Base-by-base conservation (phyloP, 495 filamentous ascomycete genomes). In the Tuber borchii region DNA sequence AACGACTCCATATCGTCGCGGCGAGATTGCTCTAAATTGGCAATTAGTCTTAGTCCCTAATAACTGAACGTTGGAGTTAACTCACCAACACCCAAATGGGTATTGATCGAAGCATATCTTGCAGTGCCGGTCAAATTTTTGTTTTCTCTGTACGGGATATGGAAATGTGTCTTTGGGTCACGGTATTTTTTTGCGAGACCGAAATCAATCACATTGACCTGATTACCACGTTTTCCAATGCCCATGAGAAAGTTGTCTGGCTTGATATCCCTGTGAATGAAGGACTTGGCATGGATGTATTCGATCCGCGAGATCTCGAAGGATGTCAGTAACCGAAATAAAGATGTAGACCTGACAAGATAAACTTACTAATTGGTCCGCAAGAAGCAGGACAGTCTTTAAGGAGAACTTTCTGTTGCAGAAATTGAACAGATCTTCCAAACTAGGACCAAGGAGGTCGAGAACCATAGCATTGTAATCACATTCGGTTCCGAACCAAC, bases 381-480 rank as follows among this genome's bases (percentile, higher is more conserved):
- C 96, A 72, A 99, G 90, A 16, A 99, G 90, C 22, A 99, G 87
- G 61, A 99, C 96, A n/a, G 96, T 99, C 91, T 99, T 99, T 79
- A 99, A 86, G 16, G 95, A 97, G 88, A 98, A 99, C 85, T 99
- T 99, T 84, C 96, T 91, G 90, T 98, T 99, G 90, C 96, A 99
- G 85, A 99, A 99, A 90, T 99, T 99, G 93, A 99, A 99, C n/a
- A 99, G 88, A 84, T 99, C 96, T 86, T 99, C 96, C 87, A 99
- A 87, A 84, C 93, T 97, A 75, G 96, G 96, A 72, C 96, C 96
- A 56, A 99, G 92, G 26, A 99, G 90, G 83, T 99, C 96, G 79
- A 99, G 91, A 71, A 99, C 96, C 96, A 99, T 99, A 82, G 96
- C 96, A 86, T 99, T 98, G 90, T 99, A 99, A 86, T 99, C 96